phyloP scores from a whole-genome alignment of 768 basidiomycete genomes.

The Tylopilus plumbeoviolaceoides region DNA sequence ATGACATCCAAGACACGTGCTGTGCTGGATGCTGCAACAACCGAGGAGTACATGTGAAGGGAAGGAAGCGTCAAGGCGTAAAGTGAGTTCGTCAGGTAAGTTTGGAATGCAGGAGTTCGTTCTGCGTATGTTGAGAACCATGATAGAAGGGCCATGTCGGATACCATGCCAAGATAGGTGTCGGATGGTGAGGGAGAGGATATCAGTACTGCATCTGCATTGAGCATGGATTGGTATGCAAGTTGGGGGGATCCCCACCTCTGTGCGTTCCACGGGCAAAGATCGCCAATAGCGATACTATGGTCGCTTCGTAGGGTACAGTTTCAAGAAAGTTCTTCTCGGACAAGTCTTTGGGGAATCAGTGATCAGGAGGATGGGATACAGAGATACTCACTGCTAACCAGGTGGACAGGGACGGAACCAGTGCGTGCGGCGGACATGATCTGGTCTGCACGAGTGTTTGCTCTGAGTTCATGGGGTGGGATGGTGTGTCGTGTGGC shows the following conservation, averaged over 20 bases:
- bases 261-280: conserved; percentile 74
- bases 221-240: conserved; percentile 1
- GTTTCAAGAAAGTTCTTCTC: conserved; percentile 77
- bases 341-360: conserved; percentile 56
- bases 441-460: conserved; percentile 62
- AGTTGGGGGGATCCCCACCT: conserved; percentile 38
- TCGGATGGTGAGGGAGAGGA: conserved; percentile 40
- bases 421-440: conserved; percentile 72
- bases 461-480: conserved; percentile 55
- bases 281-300: conserved; percentile 57
- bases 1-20: conserved; percentile 75
- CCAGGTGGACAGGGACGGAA: conserved; percentile 67
- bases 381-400: conserved; percentile 58
- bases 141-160: conserved; percentile 65
- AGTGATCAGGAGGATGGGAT: neutral
- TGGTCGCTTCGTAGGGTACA: conserved; percentile 57
- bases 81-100: conserved; percentile 50
- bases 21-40: conserved; percentile 58
- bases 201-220: conserved; percentile 46
- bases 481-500: conserved; percentile 70
- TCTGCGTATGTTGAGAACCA: conserved; percentile 62
- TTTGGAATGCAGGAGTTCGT: conserved; percentile 33
- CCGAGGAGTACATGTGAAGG: conserved; percentile 55
- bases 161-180: conserved; percentile 66
- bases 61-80: conserved; percentile 58